Base-by-base conservation (phyloP, 768 basidiomycete species). In the Lenzites betulinus region DNA sequence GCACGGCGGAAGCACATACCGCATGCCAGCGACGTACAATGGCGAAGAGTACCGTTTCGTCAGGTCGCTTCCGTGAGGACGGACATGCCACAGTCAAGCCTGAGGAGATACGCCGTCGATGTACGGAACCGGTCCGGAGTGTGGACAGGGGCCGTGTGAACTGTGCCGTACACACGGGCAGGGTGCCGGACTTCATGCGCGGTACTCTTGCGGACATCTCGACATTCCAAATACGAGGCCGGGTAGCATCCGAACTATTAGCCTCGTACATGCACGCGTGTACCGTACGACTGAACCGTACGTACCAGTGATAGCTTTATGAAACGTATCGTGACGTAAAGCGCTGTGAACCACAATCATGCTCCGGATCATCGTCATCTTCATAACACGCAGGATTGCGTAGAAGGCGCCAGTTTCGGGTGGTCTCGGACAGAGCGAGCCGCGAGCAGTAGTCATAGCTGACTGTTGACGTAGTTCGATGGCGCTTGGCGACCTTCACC, bases 301-400 rank as follows among this genome's bases (percentile, higher is more conserved):
- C 59, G 56, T 58, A 58, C 56, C 56, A 43, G 43, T n/a, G 43
- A 16, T 39, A 35, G 44, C 7, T 39, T 38, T 33, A 52, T 39
- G 43, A 47, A 9, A 26, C 43, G 35, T 39, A 52, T 28, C 23
- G 58, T 59, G 58, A 59, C 58, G 58, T 59, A 51, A 59, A 59
- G 39, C 48, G 11, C 25, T 18, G 12, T 22, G 5, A 22, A 16
- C 30, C 48, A 35, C 39, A 42, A 58, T 41, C 48, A 50, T 48
- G 30, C 35, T 43, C 39, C 48, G 56, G 48, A 58, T 50, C 56
- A 58, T 58, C 26, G 8, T 20, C 48, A 50, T 47, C 56, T 33
- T 16, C 13, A 33, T 33, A 33, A 4, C 30, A 11, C 46, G 46
- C 38, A 39, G 23, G n/a, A 23, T 41, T 50, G 36, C 26, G 26